These are phyloP conservation scores for Meripilus lineatus DNA, from an alignment of 1,284 basidiomycete species.

Conservation along the genomic window DNA sequence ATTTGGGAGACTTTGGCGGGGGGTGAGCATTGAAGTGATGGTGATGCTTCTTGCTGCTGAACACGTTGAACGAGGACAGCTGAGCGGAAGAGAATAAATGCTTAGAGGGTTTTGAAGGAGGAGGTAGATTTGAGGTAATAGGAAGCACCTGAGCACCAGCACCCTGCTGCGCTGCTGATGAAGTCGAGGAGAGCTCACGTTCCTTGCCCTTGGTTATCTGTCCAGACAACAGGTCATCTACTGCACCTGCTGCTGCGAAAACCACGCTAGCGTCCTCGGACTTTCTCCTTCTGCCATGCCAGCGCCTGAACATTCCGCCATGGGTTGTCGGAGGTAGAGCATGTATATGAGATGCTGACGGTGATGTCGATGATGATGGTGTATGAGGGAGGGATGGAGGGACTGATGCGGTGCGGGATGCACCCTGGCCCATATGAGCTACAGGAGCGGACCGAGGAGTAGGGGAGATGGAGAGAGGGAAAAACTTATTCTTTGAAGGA, in stretches of 20 bases:
- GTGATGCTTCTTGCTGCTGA: slow-evolving; percentile 25
- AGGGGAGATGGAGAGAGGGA: slow-evolving; percentile 31
- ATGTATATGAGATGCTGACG: too few species aligned
- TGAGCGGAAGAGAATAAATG: slow-evolving; percentile 24
- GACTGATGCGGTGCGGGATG: slow-evolving; percentile 14
- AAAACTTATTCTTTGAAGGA: slow-evolving; percentile 34
- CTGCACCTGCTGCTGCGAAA: slow-evolving; percentile 19
- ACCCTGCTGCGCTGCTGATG: too few species aligned
- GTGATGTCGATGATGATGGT: slow-evolving; percentile 25
- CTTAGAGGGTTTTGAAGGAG: slow-evolving; percentile 9
- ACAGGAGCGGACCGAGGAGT: slow-evolving; percentile 18
- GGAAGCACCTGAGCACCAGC: neutral
- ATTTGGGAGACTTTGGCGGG: slow-evolving; percentile 16
- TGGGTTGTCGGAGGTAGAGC: too few species aligned
- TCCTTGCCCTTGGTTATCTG: slow-evolving; percentile 26
- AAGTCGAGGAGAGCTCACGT: too few species aligned
- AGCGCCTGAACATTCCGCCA: too few species aligned
- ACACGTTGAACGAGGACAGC: slow-evolving; percentile 35
- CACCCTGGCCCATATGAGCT: slow-evolving; percentile 23
- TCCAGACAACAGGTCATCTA: slow-evolving; percentile 3
- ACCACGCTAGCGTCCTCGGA: slow-evolving; percentile 40
- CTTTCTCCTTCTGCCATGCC: slow-evolving; percentile 60
- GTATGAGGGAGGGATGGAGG: slow-evolving; percentile 6
- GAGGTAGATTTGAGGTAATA: neutral
- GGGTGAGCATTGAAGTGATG: too few species aligned